These are phyloP conservation scores for Endocladia muricata DNA, from an alignment of 31 red algal species.

Conservation along the genomic window DNA sequence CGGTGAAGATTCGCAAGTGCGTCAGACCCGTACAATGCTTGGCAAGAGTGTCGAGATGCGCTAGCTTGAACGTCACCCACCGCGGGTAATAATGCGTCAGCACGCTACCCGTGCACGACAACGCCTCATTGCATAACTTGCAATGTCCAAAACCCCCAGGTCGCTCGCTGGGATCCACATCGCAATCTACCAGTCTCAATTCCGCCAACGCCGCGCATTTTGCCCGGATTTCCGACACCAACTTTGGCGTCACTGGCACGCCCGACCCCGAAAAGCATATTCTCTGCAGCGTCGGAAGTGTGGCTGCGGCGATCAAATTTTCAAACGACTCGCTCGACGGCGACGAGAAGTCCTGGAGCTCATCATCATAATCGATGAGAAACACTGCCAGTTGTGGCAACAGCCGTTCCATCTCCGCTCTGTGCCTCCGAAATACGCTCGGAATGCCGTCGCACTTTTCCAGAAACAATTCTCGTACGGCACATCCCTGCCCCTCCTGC, in stretches of 20 bases:
- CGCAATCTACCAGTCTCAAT: constrained; percentile 6
- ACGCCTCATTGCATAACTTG: not conserved
- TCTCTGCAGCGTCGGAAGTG: not conserved
- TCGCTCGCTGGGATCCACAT: constrained; percentile 15
- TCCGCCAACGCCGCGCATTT: not conserved
- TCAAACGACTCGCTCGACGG: not conserved
- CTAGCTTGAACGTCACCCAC: constrained; percentile 1
- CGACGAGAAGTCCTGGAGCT: not conserved
- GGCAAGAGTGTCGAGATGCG: not conserved
- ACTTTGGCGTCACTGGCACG: not conserved
- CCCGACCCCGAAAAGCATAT: constrained; percentile 3
- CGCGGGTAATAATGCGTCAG: constrained; percentile 9
- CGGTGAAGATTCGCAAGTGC: constrained; percentile 6
- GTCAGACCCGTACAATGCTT: not conserved
- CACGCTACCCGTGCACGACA: not conserved
- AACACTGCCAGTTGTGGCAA: not conserved
- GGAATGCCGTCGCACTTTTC: not conserved
- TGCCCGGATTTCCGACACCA: not conserved
- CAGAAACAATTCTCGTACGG: not conserved
- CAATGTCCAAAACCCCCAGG: not conserved
- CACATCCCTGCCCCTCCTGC: not conserved
- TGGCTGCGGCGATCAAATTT: not conserved
- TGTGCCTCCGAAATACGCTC: not conserved
- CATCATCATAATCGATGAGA: constrained; percentile 7
- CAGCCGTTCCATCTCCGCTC: not conserved